Percentiles rank a stretch among this genome's conserved stretches.
Evolutionary conservation across 2,329 filamentous ascomycete genomes (phyloP).

Genomic region (Zymoseptoria crescenta): DNA sequence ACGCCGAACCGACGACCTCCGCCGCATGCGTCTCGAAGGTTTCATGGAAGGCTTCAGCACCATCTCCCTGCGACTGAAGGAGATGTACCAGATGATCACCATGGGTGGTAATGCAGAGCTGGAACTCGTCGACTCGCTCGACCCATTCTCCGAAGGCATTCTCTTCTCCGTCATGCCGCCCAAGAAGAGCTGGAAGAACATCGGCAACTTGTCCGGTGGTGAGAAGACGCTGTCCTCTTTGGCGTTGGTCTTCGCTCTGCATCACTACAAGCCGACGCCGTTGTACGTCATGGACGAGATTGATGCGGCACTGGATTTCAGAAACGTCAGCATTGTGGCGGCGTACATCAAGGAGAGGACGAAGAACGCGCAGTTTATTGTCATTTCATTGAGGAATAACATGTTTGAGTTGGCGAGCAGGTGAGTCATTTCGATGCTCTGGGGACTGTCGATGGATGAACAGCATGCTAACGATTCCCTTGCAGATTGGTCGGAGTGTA

Average conservation of each 20-base stretch:
- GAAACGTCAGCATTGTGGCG: slow-evolving; percentile 95
- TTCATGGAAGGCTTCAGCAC: slow-evolving; percentile 97
- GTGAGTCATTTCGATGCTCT: slow-evolving; percentile 63
- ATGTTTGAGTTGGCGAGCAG: slow-evolving; percentile 99
- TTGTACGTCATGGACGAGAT: slow-evolving; percentile 99
- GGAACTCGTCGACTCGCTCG: slow-evolving; percentile 89
- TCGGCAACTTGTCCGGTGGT: slow-evolving; percentile 87
- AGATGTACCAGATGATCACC: slow-evolving; percentile 99
- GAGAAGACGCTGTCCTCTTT: slow-evolving; percentile 94
- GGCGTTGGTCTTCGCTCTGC: slow-evolving; percentile 92
- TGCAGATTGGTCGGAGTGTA: slow-evolving; percentile 86
- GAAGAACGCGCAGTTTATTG: slow-evolving; percentile 98
- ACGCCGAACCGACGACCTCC: slow-evolving; percentile 84
- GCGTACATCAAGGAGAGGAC: slow-evolving; percentile 99
- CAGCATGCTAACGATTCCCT: slow-evolving; percentile 13
- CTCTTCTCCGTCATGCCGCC: slow-evolving; percentile 98
- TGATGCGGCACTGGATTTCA: slow-evolving; percentile 92
- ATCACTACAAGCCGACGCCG: slow-evolving; percentile 96
- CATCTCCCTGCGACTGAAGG: slow-evolving; percentile 90
- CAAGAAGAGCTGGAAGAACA: slow-evolving; percentile 99
- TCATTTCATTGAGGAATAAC: slow-evolving; percentile 96
- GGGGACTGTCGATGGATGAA: not conserved
- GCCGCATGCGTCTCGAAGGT: slow-evolving; percentile 80
- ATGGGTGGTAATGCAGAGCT: slow-evolving; percentile 98
- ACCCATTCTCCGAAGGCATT: slow-evolving; percentile 95